phyloP scores from a whole-genome alignment of 208 protist genomes.

The Crithidia fasciculata region DNA sequence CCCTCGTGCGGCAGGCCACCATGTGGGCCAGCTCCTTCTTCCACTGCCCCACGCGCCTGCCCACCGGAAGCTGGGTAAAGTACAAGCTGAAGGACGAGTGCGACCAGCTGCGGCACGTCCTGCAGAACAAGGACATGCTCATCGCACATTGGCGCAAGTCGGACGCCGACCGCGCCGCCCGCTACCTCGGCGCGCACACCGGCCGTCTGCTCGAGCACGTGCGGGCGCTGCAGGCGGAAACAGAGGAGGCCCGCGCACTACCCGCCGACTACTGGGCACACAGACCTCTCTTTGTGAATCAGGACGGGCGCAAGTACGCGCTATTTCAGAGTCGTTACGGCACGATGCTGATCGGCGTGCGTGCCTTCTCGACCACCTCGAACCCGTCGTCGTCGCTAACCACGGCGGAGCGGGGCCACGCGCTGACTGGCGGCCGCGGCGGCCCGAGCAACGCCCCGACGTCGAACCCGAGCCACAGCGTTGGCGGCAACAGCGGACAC shows the following conservation, averaged over 20 bases:
- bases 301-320: slow-evolving; percentile 74
- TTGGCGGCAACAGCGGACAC: slow-evolving; percentile 5
- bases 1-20: slow-evolving; percentile 55
- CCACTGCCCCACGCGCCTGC: slow-evolving; percentile 48
- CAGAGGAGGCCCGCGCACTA: slow-evolving; percentile 57
- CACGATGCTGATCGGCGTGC: slow-evolving; percentile 80
- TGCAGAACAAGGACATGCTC: slow-evolving; percentile 84
- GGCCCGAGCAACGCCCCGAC: not conserved
- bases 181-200: slow-evolving; percentile 66
- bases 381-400: not conserved
- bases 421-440: not conserved
- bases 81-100: slow-evolving; percentile 91
- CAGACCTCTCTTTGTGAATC: slow-evolving; percentile 48
- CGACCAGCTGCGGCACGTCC: slow-evolving; percentile 66
- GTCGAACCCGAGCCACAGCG: slow-evolving; percentile 4
- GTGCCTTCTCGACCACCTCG: slow-evolving; percentile 23
- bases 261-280: slow-evolving; percentile 47
- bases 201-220: slow-evolving; percentile 64
- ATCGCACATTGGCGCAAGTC: slow-evolving; percentile 69
- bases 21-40: slow-evolving; percentile 81
- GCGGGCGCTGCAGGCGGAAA: slow-evolving; percentile 61
- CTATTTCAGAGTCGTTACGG: slow-evolving; percentile 64
- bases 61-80: slow-evolving; percentile 67
- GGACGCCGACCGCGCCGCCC: slow-evolving; percentile 33
- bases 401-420: not conserved